Conservation (phyloP, 441 rosid species). For the Aquilaria agallochum region DNA sequence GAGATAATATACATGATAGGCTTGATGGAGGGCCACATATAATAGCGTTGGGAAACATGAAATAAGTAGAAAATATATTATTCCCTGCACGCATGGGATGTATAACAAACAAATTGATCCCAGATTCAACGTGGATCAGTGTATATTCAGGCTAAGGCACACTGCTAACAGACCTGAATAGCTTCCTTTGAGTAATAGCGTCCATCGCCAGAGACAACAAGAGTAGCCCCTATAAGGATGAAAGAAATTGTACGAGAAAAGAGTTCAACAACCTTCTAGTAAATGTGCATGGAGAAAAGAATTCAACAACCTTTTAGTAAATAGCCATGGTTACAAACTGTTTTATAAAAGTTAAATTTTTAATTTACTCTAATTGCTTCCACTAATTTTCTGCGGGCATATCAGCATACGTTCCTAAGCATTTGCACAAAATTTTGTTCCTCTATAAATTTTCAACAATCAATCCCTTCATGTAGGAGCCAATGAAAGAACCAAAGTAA, state of each 20-base stretch:
- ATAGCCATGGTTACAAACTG: neutral
- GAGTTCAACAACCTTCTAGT: neutral
- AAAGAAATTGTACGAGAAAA: constrained; percentile 11
- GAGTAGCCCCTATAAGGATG: constrained; percentile 69
- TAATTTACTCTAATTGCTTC: too few relatives aligned
- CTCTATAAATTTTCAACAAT: too few relatives aligned
- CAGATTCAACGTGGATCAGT: neutral
- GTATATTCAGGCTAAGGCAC: neutral
- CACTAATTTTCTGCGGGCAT: too few relatives aligned
- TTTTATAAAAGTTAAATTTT: neutral
- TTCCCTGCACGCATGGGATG: too few relatives aligned
- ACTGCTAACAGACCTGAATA: constrained; percentile 55
- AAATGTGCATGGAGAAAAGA: neutral
- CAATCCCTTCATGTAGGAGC: too few relatives aligned
- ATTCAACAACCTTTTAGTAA: neutral
- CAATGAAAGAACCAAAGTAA: too few relatives aligned
- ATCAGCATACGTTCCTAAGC: too few relatives aligned
- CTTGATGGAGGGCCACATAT: neutral
- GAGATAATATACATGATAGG: too few relatives aligned
- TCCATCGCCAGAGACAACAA: constrained; percentile 99
- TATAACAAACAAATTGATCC: neutral
- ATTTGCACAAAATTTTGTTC: too few relatives aligned
- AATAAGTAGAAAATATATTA: neutral
- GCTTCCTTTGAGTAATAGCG: constrained; percentile 93
- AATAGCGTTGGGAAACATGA: neutral